Percentiles rank a stretch among this genome's conserved stretches.
These are phyloP conservation scores for Gaillardinia entomophila DNA, from an alignment of 805 yeast genomes.

Conservation along the genomic window DNA sequence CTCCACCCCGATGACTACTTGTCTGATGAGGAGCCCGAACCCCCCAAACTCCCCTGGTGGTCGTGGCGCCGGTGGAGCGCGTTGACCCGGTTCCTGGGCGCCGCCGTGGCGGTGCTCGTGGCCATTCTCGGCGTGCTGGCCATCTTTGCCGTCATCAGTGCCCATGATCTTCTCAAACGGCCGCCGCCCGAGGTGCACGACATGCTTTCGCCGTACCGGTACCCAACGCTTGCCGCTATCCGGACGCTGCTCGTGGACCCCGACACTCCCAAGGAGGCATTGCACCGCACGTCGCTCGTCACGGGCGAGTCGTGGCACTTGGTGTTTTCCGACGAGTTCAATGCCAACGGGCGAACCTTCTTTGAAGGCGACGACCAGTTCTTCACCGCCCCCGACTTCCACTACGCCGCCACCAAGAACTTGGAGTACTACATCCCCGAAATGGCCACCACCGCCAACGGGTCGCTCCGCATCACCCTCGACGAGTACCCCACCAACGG, in stretches of 20 bases:
- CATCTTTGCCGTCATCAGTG: too few relatives aligned
- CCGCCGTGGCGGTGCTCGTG: too few relatives aligned
- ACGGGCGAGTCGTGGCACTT: constrained; percentile 46
- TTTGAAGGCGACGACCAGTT: constrained; percentile 89
- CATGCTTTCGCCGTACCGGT: background rate
- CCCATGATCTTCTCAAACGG: too few relatives aligned
- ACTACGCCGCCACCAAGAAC: constrained; percentile 84
- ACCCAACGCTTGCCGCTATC: background rate
- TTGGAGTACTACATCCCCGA: constrained; percentile 96
- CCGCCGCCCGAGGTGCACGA: background rate
- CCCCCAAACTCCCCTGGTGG: too few relatives aligned
- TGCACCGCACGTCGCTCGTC: background rate
- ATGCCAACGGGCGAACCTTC: constrained; percentile 83
- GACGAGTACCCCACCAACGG: constrained; percentile 81
- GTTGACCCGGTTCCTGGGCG: too few relatives aligned
- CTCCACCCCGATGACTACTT: too few relatives aligned
- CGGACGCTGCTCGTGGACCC: background rate
- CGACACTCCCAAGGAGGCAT: background rate
- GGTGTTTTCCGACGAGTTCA: constrained; percentile 89
- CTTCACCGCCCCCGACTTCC: constrained; percentile 78
- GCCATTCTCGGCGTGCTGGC: too few relatives aligned
- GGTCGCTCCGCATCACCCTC: constrained; percentile 61
- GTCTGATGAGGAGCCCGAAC: too few relatives aligned
- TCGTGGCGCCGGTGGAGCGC: too few relatives aligned
- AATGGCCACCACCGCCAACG: constrained; percentile 72